A percentile compares a stretch with the other conserved stretches of the same genome.
phyloP scores from a whole-genome alignment of 2,329 filamentous ascomycete genomes.

The Aspergillus luchuensis region DNA sequence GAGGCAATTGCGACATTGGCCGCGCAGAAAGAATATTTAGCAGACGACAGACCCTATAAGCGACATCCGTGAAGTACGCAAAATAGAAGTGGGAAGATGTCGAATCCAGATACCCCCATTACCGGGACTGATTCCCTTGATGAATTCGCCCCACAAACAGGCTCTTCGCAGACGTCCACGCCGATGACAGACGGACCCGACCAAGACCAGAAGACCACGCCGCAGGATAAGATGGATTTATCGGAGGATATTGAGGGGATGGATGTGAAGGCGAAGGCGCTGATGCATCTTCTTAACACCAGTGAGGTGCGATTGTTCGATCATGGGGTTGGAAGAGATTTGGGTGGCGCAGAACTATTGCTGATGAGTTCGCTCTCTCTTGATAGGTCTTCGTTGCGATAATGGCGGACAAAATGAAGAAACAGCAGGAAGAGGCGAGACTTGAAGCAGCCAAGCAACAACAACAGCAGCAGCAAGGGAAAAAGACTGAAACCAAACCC shows the following conservation, averaged over 20 bases:
- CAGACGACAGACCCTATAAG: too few relatives aligned
- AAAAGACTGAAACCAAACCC: constrained; percentile 25
- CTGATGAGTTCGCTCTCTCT: constrained; percentile 9
- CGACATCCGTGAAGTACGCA: not conserved
- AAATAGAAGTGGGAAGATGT: constrained; percentile 23
- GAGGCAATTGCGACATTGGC: too few relatives aligned
- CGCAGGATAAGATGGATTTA: constrained; percentile 17
- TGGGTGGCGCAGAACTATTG: not conserved
- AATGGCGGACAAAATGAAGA: constrained; percentile 54
- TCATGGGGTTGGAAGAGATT: not conserved
- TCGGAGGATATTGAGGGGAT: constrained; percentile 40
- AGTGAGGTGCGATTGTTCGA: constrained; percentile 40
- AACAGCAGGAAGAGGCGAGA: constrained; percentile 48
- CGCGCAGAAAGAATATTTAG: too few relatives aligned
- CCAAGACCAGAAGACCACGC: constrained; percentile 16
- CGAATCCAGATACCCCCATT: constrained; percentile 28
- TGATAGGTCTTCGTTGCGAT: constrained; percentile 50
- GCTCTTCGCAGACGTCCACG: constrained; percentile 36
- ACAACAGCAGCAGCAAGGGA: constrained; percentile 23
- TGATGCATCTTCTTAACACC: constrained; percentile 50
- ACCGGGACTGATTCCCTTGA: constrained; percentile 31
- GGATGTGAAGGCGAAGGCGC: constrained; percentile 47
- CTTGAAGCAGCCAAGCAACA: constrained; percentile 38
- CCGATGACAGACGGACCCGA: constrained; percentile 22
- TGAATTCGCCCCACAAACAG: constrained; percentile 26